Percentiles rank a stretch among this genome's conserved stretches.
phyloP scores from a whole-genome alignment of 2,329 filamentous ascomycete species.

The Fusarium mangiferae region DNA sequence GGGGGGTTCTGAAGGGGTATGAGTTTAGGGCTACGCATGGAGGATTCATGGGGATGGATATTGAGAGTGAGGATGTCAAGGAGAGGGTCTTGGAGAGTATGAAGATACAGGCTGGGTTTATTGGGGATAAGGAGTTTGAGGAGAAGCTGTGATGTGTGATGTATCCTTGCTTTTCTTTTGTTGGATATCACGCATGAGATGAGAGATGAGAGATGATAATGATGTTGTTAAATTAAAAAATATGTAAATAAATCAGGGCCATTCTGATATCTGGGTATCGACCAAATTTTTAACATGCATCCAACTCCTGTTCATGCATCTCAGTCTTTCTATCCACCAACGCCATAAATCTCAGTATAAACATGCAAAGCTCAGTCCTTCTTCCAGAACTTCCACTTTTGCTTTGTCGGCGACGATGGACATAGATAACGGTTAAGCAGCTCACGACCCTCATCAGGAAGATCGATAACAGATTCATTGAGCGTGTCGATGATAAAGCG shows the following conservation, averaged over 20 bases:
- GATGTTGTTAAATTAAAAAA: not conserved
- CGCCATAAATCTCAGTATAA: not conserved
- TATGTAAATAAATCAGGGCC: slow-evolving; percentile 2
- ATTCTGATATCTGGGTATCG: slow-evolving; percentile 39
- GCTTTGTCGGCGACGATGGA: slow-evolving; percentile 30
- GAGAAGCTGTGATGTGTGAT: slow-evolving; percentile 21
- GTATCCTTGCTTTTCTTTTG: not conserved
- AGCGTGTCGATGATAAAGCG: slow-evolving; percentile 55
- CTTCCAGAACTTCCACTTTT: slow-evolving; percentile 47
- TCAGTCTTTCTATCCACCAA: not conserved
- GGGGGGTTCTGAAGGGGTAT: slow-evolving; percentile 70
- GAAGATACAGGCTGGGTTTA: slow-evolving; percentile 72
- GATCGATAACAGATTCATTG: slow-evolving; percentile 51
- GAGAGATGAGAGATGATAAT: not conserved
- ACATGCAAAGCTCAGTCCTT: slow-evolving; percentile 24
- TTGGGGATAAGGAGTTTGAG: slow-evolving; percentile 55
- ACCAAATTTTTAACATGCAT: slow-evolving; percentile 1
- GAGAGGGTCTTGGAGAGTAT: slow-evolving; percentile 77
- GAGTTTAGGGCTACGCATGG: slow-evolving; percentile 75
- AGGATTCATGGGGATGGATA: slow-evolving; percentile 71
- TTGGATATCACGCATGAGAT: not conserved
- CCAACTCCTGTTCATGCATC: slow-evolving; percentile 16
- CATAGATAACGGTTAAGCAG: slow-evolving; percentile 48
- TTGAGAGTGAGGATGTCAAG: slow-evolving; percentile 68
- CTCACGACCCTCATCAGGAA: slow-evolving; percentile 51